Base-by-base conservation (phyloP, 2,329 filamentous ascomycete species). In the Penicillium sp. region DNA sequence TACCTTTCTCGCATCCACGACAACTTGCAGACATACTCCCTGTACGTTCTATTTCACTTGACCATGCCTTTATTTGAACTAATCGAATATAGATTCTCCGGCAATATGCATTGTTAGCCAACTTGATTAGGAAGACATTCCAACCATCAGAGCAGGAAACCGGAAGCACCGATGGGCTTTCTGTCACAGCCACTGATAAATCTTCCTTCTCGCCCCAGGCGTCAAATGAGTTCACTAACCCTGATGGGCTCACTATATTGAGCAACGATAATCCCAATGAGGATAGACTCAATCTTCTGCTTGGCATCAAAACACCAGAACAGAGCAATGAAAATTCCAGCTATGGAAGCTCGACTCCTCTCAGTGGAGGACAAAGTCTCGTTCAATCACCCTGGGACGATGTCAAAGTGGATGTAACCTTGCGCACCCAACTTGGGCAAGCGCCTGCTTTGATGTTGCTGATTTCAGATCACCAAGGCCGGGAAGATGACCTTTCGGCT, bases 211-310 rank as follows among this genome's bases (percentile, higher is more conserved):
- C 50, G 39, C 48, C 31, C 48, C 54, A 43, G 13, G 32, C 53
- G 13, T 43, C 60, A 39, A 53, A 53, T 14, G 50, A 58, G 18
- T 49, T 58, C n/a, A 53, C 52, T 8, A 56, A 55, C 22, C 47
- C 58, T 13, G 52, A 64, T 45, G 61, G 57, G 7, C 39, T 65
- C 22, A 65, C 64, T 14, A 56, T 63, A 1, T 48, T 73, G 36
- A 76, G 82, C 59, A 75, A 82, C 49, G 65, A 71, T 24, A 69
- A 75, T 38, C 64, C 69, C 4, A 70, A 68, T 18, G 66, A 73
- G 14, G 75, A 77, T 0, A 87, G 89, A 66, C 82, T 85, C 54
- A 74, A 79, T 18, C 79, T 77, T 11, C 78, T 93, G 16, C 76
- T 77, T 22, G 45, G 55, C 21, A 60, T 21, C 56, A 54, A 2